These are phyloP conservation scores for Panellus pusillus DNA, from an alignment of 768 basidiomycete species.

Conservation along the genomic window DNA sequence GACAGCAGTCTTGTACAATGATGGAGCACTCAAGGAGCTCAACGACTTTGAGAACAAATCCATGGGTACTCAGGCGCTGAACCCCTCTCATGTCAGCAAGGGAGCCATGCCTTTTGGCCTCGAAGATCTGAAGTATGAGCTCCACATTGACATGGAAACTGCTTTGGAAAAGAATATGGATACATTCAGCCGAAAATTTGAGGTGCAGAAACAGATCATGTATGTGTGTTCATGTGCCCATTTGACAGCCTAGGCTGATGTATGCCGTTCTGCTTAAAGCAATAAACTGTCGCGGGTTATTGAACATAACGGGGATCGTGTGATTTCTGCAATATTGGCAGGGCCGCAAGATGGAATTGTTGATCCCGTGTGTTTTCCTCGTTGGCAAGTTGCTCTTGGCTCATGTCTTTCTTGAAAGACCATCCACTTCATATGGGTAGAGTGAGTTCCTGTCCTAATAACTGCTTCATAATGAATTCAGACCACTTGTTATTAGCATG, in stretches of 20 bases:
- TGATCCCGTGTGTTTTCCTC: slow-evolving; percentile 2
- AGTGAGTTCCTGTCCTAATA: slow-evolving; percentile 2
- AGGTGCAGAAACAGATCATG: slow-evolving; percentile 29
- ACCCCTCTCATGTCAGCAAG: neutral
- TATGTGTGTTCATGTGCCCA: neutral
- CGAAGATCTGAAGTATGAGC: slow-evolving; percentile 22
- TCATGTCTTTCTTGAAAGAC: neutral
- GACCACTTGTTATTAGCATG: too few species aligned
- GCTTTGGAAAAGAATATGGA: slow-evolving; percentile 29
- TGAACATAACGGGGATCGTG: slow-evolving; percentile 29
- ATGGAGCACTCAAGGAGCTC: slow-evolving; percentile 24
- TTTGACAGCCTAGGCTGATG: too few species aligned
- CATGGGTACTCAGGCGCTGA: neutral
- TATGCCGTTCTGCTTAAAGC: neutral
- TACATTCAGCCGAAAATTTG: slow-evolving; percentile 33
- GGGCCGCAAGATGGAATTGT: slow-evolving; percentile 16
- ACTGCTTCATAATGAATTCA: too few species aligned
- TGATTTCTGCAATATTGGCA: slow-evolving; percentile 24
- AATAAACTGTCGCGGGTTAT: slow-evolving; percentile 28
- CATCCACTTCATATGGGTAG: slow-evolving; percentile 13
- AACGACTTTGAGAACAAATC: slow-evolving; percentile 18
- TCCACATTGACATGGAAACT: slow-evolving; percentile 25
- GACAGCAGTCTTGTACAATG: slow-evolving; percentile 22
- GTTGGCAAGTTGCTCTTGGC: neutral
- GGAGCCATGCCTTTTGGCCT: slow-evolving; percentile 4